Evolutionary conservation across 352 stramenopile genomes (phyloP).

Genomic region (Pythium oligandrum): DNA sequence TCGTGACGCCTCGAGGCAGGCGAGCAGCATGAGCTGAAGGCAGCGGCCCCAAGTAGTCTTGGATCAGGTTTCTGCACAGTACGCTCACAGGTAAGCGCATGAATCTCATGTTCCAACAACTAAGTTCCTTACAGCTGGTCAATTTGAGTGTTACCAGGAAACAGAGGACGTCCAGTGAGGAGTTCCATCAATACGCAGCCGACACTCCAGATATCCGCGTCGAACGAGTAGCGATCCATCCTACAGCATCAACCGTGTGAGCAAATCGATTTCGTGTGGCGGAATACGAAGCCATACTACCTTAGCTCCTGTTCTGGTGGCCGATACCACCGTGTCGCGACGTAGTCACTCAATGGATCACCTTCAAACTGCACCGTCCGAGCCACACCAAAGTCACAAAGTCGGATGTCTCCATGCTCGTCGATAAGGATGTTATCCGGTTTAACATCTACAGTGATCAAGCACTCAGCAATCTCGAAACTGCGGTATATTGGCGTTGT

Average conservation of each 20-base stretch:
- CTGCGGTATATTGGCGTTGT: no score
- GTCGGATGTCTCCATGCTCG: constrained; percentile 57
- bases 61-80: constrained; percentile 58
- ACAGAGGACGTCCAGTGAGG: constrained; percentile 68
- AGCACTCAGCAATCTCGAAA: no score
- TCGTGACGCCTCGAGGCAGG: constrained; percentile 45
- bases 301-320: constrained; percentile 78
- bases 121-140: constrained; percentile 57
- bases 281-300: constrained; percentile 14
- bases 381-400: constrained; percentile 81
- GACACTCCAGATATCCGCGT: constrained; percentile 80
- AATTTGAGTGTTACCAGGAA: constrained; percentile 71
- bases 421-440: constrained; percentile 82
- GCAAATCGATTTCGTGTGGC: neutral
- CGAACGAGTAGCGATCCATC: constrained; percentile 74
- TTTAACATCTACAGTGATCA: constrained; percentile 53
- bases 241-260: constrained; percentile 17
- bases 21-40: constrained; percentile 32
- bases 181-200: constrained; percentile 75
- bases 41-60: constrained; percentile 58
- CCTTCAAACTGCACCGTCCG: constrained; percentile 75
- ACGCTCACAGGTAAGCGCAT: no score
- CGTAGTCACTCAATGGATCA: constrained; percentile 73
- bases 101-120: no score
- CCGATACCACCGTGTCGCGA: constrained; percentile 78